These are phyloP conservation scores for Cryptococcus sp. DNA, from an alignment of 1,284 basidiomycete genomes.

Conservation along the genomic window DNA sequence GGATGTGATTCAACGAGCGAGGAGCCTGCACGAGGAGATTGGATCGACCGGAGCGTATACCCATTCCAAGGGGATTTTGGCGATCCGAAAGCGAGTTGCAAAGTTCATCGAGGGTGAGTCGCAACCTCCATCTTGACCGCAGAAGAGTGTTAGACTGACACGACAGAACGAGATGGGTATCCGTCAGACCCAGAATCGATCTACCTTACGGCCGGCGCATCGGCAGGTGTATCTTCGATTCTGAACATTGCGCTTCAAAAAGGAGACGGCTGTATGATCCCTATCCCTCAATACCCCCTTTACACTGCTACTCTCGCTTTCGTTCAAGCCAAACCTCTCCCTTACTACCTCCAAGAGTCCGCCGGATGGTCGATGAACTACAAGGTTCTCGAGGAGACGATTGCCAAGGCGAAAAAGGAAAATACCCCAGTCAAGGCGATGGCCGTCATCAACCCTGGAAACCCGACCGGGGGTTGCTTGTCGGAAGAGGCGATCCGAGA, in stretches of 20 bases:
- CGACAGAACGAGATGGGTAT: constrained; percentile 78
- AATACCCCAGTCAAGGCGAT: constrained; percentile 69
- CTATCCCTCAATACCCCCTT: constrained; percentile 96
- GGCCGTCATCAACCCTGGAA: constrained; percentile 93
- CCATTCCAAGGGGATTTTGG: constrained; percentile 86
- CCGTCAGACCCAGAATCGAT: constrained; percentile 78
- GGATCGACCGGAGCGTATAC: constrained; percentile 95
- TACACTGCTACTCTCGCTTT: constrained; percentile 93
- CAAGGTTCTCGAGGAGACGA: constrained; percentile 60
- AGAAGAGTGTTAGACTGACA: not conserved
- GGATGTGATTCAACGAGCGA: constrained; percentile 79
- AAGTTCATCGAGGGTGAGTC: constrained; percentile 75
- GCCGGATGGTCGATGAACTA: constrained; percentile 81
- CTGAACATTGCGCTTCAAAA: constrained; percentile 50
- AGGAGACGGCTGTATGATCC: constrained; percentile 58
- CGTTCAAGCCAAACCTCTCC: constrained; percentile 70
- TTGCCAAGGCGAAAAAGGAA: constrained; percentile 62
- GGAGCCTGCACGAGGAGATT: constrained; percentile 74
- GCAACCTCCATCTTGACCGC: no score
- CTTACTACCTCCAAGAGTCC: constrained; percentile 82
- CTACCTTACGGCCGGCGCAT: constrained; percentile 91
- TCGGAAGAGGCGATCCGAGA: constrained; percentile 63
- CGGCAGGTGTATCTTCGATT: constrained; percentile 81
- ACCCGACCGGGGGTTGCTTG: constrained; percentile 84
- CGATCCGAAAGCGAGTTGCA: constrained; percentile 83